phyloP scores from a whole-genome alignment of 1,284 basidiomycete genomes.

The Boletellus dicymbophilus region DNA sequence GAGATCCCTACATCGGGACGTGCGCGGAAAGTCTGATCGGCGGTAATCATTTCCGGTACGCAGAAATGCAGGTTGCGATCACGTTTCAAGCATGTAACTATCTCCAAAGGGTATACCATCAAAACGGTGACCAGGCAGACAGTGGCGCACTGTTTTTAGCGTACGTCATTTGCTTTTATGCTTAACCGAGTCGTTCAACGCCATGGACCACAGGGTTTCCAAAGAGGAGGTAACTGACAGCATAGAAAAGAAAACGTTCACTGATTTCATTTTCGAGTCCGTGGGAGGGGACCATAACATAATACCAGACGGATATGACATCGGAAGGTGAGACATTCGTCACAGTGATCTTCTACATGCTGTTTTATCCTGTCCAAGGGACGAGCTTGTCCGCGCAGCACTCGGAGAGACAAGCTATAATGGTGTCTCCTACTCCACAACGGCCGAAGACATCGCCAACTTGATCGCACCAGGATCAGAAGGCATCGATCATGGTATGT shows the following conservation, averaged over 20 bases:
- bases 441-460: slow-evolving; percentile 35
- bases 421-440: slow-evolving; percentile 52
- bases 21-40: slow-evolving; percentile 63
- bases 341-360: background rate
- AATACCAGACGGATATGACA: slow-evolving; percentile 52
- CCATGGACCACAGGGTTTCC: slow-evolving; percentile 46
- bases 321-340: slow-evolving; percentile 38
- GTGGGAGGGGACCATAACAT: slow-evolving; percentile 48
- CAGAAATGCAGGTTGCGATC: background rate
- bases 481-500: slow-evolving; percentile 20
- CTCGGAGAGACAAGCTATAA: slow-evolving; percentile 44
- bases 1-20: slow-evolving; percentile 47
- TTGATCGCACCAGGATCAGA: slow-evolving; percentile 14
- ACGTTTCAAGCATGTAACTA: background rate
- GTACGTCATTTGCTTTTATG: slow-evolving; percentile 37
- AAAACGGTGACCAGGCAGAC: slow-evolving; percentile 55
- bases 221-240: slow-evolving; percentile 47
- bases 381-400: slow-evolving; percentile 46
- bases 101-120: slow-evolving; percentile 48
- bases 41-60: slow-evolving; percentile 66
- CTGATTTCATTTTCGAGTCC: slow-evolving; percentile 26
- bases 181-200: background rate
- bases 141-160: slow-evolving; percentile 65
- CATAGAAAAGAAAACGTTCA: background rate
- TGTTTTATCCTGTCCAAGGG: slow-evolving; percentile 26